Evolutionary conservation across 768 basidiomycete species (phyloP).

Genomic region (Pisolithus sp.): DNA sequence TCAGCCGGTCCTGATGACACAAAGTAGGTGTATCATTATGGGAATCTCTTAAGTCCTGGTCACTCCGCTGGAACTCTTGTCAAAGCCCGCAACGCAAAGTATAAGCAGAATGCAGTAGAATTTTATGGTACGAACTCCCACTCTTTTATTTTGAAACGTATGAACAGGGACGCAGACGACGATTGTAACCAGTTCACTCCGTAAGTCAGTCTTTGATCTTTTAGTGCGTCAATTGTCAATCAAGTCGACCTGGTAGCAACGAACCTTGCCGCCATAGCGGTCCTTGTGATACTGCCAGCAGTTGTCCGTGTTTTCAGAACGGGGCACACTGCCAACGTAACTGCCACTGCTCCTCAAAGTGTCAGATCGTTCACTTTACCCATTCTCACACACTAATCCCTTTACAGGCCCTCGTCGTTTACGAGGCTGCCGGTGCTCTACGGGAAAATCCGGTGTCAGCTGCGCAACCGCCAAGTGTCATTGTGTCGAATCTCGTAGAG

Average conservation of each 20-base stretch:
- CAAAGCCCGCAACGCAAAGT: conserved; percentile 1
- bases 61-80: neutral
- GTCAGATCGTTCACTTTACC: conserved; percentile 26
- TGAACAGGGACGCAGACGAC: conserved; percentile 3
- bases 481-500: conserved; percentile 44
- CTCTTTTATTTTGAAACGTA: conserved; percentile 14
- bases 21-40: conserved; percentile 20
- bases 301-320: conserved; percentile 47
- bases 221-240: neutral
- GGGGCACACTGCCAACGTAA: conserved; percentile 48
- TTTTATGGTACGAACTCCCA: conserved; percentile 18
- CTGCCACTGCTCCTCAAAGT: conserved; percentile 48
- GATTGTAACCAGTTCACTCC: conserved; percentile 6
- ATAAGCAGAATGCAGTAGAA: conserved; percentile 3
- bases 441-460: conserved; percentile 14
- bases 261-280: conserved; percentile 53
- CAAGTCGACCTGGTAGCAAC: conserved; percentile 25
- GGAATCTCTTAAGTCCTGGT: conserved; percentile 5
- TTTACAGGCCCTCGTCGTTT: conserved; percentile 47
- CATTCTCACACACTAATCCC: neutral
- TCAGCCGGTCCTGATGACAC: conserved; percentile 1
- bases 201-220: conserved; percentile 13
- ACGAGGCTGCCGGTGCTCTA: conserved; percentile 50
- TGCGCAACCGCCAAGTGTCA: conserved; percentile 44
- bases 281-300: conserved; percentile 36